Base-by-base conservation (phyloP, 2,329 filamentous ascomycete species). In the Amauroascus verrucosus region DNA sequence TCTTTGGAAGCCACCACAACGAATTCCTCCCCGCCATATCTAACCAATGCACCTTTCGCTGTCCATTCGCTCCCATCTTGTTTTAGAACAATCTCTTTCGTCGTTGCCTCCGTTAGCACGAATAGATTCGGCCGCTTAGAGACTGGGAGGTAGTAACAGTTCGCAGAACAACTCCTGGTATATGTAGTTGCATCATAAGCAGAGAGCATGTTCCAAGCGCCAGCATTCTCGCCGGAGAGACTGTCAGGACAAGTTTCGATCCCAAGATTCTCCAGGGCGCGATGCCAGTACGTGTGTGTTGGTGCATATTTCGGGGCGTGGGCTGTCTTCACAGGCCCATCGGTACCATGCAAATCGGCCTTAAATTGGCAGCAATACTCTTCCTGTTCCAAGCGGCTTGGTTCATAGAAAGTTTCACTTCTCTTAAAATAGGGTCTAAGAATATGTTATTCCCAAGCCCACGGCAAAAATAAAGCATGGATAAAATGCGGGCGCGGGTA, bases 361-460 rank as follows among this genome's bases (percentile, higher is more conserved):
- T 49, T 51, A 67, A 63, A 58, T 49, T 57, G 26, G 1, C 63
- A 64, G 38, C 60, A 57, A 56, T 64, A 58, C 46, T 57, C 33
- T 11, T 59, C 51, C 47, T 65, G 64, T 26, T 65, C 63, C 2
- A 59, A 53, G 4, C 51, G 28, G 37, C 56, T 61, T 18, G 66
- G 63, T 38, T 60, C 57, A 16, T 64, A 58, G 24, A 69, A 77
- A 0, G 67, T 70, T 60, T 79, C 76, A 2, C 71, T 72, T 54
- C 69, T 75, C 54, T 75, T 75, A 62, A 78, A 78, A 58, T 70
- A 78, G 0, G 74, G 75, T 24, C 74, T 77, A 81, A 22, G 1
- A 11, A 2, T 22, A 3, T 16, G 32, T 49, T 40, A 49, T 14
- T 24, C 9, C 6, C 33, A 40, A 13, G 6, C 9, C 20, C 24